Evolutionary conservation across 495 filamentous ascomycete species (phyloP), one percentile per base, ranked within the genome.

Genomic region (Daldinia childiae): DNA sequence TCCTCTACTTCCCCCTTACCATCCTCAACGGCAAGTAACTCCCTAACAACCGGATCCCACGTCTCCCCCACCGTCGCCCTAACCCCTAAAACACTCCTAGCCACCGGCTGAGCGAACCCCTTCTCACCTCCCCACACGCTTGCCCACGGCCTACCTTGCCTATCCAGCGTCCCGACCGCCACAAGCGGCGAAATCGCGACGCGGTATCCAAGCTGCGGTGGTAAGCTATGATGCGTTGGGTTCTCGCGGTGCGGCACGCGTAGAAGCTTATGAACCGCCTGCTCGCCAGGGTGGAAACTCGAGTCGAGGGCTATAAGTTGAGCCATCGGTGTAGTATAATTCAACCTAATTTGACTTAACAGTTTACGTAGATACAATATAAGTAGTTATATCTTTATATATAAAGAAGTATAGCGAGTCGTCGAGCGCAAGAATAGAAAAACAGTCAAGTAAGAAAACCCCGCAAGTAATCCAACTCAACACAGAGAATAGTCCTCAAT

Each of bases 91-190:
- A 90, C 82, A 6, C 80, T 83, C 45, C 82, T 77, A 15, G 85
- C 86, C 0, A 92, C 78, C 0, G 89, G 85, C 27, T 79, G 77
- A 0, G 87, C 85, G 72, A 94, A 91, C 9, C 90, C 90, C 5
- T 80, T 68, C 74, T 92, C 86, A 36, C 92, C 92, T 55, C 90
- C 91, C 87, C 90, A 91, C 6, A 94, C 51, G 0, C 90, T 89
- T 36, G 89, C 90, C 92, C 91, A 94, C 17, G 91, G 91, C 30
- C 87, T 79, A 6, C 86, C 87, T 38, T 89, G 58, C 3, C 75
- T 71, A 72, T 94, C 92, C 2, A 93, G 67, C 0, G 90, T 82
- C 0, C 90, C 92, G n/a, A 94, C 75, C 2, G 90, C 91, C 4
- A 94, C 76, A 48, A 94, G 81, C 0, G 91, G 89, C 3, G 87